phyloP scores from a whole-genome alignment of 1,139 yeast species.

The Yamadazyma epiphylla region DNA sequence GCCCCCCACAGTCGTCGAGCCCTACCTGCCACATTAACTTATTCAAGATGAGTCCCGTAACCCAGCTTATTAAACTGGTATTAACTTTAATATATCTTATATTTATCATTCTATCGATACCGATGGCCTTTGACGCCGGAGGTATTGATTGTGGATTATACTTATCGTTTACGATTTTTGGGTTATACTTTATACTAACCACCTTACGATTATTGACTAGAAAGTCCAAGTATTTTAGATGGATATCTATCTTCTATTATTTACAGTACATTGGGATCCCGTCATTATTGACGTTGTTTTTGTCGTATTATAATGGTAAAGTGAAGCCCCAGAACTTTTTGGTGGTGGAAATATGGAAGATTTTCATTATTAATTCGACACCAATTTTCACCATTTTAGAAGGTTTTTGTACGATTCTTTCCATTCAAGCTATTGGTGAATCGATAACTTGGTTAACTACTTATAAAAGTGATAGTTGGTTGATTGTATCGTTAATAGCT shows the following conservation, averaged over 20 bases:
- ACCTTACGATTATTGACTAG: slow-evolving; percentile 60
- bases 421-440: slow-evolving; percentile 89
- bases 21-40: no score
- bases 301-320: slow-evolving; percentile 43
- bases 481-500: slow-evolving; percentile 66
- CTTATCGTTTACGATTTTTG: slow-evolving; percentile 72
- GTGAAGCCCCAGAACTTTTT: slow-evolving; percentile 7
- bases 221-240: slow-evolving; percentile 43
- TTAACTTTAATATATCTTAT: slow-evolving; percentile 59
- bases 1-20: no score
- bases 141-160: slow-evolving; percentile 88
- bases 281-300: slow-evolving; percentile 68
- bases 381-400: slow-evolving; percentile 85
- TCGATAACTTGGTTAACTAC: slow-evolving; percentile 71
- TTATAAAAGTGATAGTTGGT: slow-evolving; percentile 72
- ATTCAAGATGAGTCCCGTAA: slow-evolving; percentile 1
- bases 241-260: slow-evolving; percentile 65
- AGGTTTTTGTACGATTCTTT: slow-evolving; percentile 86
- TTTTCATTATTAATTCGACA: slow-evolving; percentile 71
- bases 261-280: slow-evolving; percentile 83
- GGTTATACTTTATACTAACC: slow-evolving; percentile 67
- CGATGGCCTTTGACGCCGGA: slow-evolving; percentile 93
- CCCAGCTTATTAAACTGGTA: slow-evolving; percentile 23
- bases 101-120: slow-evolving; percentile 77
- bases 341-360: slow-evolving; percentile 53